These are phyloP conservation scores for Auricularia auricula-judae DNA, from an alignment of 768 basidiomycete species.

Conservation along the genomic window DNA sequence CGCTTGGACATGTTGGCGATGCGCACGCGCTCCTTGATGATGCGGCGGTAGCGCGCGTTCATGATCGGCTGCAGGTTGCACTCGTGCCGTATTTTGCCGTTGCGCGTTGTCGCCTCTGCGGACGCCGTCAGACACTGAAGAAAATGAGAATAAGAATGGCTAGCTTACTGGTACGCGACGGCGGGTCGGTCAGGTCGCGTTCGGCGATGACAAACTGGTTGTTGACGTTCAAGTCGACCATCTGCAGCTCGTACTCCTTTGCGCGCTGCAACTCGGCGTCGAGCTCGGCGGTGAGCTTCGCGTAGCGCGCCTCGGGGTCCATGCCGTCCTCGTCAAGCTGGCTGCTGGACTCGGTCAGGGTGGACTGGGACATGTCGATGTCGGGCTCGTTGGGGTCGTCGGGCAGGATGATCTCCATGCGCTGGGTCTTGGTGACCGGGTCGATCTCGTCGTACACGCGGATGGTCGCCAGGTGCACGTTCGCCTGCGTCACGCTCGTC, in stretches of 20 bases:
- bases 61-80: constrained; percentile 63
- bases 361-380: neutral
- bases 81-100: constrained; percentile 73
- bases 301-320: neutral
- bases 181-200: constrained; percentile 37
- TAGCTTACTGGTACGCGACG: constrained; percentile 4
- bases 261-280: constrained; percentile 1
- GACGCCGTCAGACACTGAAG: neutral
- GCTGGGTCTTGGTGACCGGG: constrained; percentile 33
- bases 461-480: constrained; percentile 73
- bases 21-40: constrained; percentile 56
- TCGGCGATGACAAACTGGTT: constrained; percentile 83
- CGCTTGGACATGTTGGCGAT: constrained; percentile 56
- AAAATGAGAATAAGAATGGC: neutral
- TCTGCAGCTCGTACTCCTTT: constrained; percentile 78
- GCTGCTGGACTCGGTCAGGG: neutral
- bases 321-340: neutral
- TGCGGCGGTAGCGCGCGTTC: constrained; percentile 53
- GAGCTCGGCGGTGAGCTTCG: neutral
- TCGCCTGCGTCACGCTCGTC: constrained; percentile 63
- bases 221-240: constrained; percentile 75
- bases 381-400: constrained; percentile 30
- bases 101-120: constrained; percentile 26
- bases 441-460: constrained; percentile 55
- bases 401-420: constrained; percentile 54